Percentiles rank a stretch among this genome's conserved stretches.
phyloP scores from a whole-genome alignment of 345 rosid species.

The Alliaria petiolata region DNA sequence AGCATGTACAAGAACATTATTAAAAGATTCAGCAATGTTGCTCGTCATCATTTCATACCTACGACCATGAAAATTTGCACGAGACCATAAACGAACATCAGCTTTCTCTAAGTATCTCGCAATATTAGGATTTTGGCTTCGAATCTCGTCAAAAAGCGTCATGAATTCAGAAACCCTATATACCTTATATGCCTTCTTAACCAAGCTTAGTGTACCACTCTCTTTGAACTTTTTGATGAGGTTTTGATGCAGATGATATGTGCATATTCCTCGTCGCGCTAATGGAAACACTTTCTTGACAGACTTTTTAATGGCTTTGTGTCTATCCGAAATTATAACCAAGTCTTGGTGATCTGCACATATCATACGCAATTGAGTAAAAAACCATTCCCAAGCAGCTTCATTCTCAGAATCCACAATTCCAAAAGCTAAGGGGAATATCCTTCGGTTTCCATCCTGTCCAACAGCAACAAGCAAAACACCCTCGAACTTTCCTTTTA shows the following conservation, averaged over 20 bases:
- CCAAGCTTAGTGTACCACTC: not conserved
- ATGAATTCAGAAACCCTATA: not conserved
- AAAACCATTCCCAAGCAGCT: not conserved
- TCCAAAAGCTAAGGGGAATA: no score
- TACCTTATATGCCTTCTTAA: not conserved
- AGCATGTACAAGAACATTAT: not conserved
- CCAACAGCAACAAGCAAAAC: no score
- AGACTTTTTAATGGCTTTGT: not conserved
- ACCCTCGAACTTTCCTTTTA: no score
- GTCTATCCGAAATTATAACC: not conserved
- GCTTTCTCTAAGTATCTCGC: not conserved
- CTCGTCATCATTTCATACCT: not conserved
- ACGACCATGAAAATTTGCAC: not conserved
- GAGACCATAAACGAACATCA: not conserved
- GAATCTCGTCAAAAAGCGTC: not conserved
- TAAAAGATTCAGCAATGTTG: not conserved
- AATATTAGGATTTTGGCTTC: not conserved
- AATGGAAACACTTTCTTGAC: not conserved
- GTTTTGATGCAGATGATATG: not conserved
- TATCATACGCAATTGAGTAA: not conserved
- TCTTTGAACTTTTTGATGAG: not conserved
- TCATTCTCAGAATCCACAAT: no score
- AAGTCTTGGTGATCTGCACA: not conserved
- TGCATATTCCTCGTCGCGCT: not conserved
- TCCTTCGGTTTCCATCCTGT: no score